Evolutionary conservation across 805 yeast genomes (phyloP).

Genomic region (Ogataea pilisensis): DNA sequence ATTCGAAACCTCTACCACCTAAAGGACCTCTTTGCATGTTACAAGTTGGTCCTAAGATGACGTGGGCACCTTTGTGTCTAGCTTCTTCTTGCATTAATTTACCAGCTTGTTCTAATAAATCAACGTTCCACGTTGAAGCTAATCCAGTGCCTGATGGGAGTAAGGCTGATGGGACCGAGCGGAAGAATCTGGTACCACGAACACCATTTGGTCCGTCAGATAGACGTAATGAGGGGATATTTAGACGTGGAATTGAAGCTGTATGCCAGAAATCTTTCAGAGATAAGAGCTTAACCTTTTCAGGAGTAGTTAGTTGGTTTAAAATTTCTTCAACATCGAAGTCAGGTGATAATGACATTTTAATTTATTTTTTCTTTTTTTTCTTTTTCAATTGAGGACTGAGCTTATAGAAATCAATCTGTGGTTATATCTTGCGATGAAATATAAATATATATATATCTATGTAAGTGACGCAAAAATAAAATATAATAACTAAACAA

Average conservation of each 20-base stretch:
- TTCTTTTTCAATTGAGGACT: not conserved
- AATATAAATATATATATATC: too few species aligned
- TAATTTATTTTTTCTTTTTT: not conserved
- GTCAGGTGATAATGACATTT: not conserved
- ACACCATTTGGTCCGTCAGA: constrained; percentile 48
- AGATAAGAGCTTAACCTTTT: constrained; percentile 25
- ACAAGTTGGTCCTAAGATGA: constrained; percentile 33
- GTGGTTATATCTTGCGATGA: too few species aligned
- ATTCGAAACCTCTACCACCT: constrained; percentile 58
- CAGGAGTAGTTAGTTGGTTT: constrained; percentile 21
- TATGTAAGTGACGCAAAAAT: too few species aligned
- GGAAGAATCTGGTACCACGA: constrained; percentile 40
- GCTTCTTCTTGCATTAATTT: constrained; percentile 42
- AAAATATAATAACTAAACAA: too few species aligned
- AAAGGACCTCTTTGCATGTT: constrained; percentile 42
- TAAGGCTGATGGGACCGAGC: constrained; percentile 40
- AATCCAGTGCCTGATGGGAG: constrained; percentile 45
- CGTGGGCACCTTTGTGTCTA: constrained; percentile 39
- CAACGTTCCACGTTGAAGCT: constrained; percentile 41
- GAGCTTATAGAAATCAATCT: not conserved
- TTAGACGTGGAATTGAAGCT: constrained; percentile 28
- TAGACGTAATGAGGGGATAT: constrained; percentile 33
- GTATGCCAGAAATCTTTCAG: constrained; percentile 40
- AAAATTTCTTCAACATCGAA: constrained; percentile 14
- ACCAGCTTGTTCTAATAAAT: constrained; percentile 36